phyloP scores from a whole-genome alignment of 345 rosid genomes.

The Eucalyptus marginata region DNA sequence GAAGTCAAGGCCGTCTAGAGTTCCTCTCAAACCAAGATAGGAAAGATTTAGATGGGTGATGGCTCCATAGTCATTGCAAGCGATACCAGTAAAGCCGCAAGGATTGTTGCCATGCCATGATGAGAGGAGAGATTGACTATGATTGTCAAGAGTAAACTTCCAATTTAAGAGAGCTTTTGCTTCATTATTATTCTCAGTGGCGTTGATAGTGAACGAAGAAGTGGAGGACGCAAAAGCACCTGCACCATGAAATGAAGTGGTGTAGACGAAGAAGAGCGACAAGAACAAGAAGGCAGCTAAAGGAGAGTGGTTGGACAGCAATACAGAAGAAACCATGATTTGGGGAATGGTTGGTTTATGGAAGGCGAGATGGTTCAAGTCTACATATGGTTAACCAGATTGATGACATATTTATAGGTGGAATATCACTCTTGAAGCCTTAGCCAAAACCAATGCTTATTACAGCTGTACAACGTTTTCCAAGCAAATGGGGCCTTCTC shows the following conservation, averaged over 20 bases:
- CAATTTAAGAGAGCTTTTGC: neutral
- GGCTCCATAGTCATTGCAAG: neutral
- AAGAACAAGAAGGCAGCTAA: neutral
- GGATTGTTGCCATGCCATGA: neutral
- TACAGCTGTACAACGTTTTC: neutral
- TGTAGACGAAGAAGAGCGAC: neutral
- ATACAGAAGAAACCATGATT: neutral
- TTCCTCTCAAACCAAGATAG: neutral
- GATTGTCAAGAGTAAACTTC: neutral
- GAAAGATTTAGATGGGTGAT: neutral
- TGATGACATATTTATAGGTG: neutral
- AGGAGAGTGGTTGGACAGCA: neutral
- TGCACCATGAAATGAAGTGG: neutral
- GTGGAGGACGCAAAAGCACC: neutral
- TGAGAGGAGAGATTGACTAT: neutral
- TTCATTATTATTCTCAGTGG: too few relatives aligned
- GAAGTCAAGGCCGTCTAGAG: neutral
- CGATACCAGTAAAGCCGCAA: accelerated
- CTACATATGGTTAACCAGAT: neutral
- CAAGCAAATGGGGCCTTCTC: neutral
- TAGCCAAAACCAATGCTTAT: too few relatives aligned
- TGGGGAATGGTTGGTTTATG: neutral
- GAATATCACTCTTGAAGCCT: neutral
- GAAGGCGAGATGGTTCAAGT: neutral
- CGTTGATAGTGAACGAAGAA: neutral